Evolutionary conservation across 805 yeast genomes (phyloP).

Genomic region (Saccharomycopsis amapae): DNA sequence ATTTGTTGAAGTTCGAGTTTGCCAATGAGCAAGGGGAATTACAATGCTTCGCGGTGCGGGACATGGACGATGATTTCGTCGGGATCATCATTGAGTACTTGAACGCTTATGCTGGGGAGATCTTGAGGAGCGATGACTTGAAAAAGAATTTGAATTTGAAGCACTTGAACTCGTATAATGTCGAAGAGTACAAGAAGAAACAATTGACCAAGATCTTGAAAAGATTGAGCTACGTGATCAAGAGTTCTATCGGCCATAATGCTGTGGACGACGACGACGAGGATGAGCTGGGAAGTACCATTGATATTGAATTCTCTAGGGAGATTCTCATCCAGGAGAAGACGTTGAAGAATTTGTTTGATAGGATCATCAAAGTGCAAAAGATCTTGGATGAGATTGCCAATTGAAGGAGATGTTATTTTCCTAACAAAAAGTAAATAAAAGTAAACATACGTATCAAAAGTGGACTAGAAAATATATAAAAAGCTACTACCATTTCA

Average conservation of each 20-base stretch:
- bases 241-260: constrained; percentile 27
- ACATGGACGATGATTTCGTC: constrained; percentile 10
- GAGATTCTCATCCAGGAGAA: constrained; percentile 33
- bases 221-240: constrained; percentile 25
- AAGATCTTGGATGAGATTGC: constrained; percentile 33
- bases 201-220: constrained; percentile 8
- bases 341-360: constrained; percentile 28
- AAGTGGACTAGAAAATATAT: too few species aligned
- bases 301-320: constrained; percentile 32
- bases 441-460: too few species aligned
- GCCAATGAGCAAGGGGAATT: background rate
- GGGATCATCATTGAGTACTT: constrained; percentile 11
- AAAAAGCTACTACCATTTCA: too few species aligned
- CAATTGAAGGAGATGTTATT: constrained; percentile 1
- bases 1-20: constrained; percentile 14
- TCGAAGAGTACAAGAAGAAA: constrained; percentile 18
- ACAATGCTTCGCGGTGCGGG: background rate
- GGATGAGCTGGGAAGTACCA: background rate
- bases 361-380: constrained; percentile 32
- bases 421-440: too few species aligned
- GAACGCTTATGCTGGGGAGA: constrained; percentile 9
- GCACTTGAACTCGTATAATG: constrained; percentile 17
- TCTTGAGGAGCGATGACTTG: constrained; percentile 9
- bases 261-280: background rate
- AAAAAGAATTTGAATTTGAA: constrained; percentile 15